phyloP scores from a whole-genome alignment of 75 land plant species.

The Sequoia sempervirens region DNA sequence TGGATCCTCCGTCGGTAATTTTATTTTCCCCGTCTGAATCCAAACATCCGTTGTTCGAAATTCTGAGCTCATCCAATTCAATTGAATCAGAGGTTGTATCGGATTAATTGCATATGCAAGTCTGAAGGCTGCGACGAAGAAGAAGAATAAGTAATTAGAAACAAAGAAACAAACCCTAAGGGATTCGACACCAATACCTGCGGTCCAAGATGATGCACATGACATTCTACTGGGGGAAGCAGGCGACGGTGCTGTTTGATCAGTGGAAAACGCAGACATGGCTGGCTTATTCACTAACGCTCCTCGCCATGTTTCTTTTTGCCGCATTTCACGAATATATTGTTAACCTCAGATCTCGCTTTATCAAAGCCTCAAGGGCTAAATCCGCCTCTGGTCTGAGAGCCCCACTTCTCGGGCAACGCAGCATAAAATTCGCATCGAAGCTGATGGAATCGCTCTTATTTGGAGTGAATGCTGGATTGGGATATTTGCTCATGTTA shows the following conservation, averaged over 20 bases:
- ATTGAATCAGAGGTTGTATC: background rate
- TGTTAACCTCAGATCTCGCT: constrained; percentile 36
- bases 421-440: background rate
- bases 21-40: background rate
- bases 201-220: constrained; percentile 52
- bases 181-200: background rate
- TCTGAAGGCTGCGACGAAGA: background rate
- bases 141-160: background rate
- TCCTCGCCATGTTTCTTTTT: constrained; percentile 56
- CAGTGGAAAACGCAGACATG: constrained; percentile 71
- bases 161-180: constrained; percentile 4
- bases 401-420: background rate
- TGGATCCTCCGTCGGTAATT: too few species aligned
- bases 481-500: constrained; percentile 81
- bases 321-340: constrained; percentile 73
- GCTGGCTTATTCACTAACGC: constrained; percentile 51
- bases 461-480: constrained; percentile 41
- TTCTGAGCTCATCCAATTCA: background rate
- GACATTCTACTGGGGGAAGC: constrained; percentile 91
- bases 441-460: constrained; percentile 32
- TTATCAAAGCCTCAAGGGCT: constrained; percentile 12
- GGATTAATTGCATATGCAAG: background rate
- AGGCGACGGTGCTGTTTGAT: constrained; percentile 76
- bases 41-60: background rate
- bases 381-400: background rate